Base-by-base conservation (phyloP, 306 rosid genomes). In the Acacia confusa region DNA sequence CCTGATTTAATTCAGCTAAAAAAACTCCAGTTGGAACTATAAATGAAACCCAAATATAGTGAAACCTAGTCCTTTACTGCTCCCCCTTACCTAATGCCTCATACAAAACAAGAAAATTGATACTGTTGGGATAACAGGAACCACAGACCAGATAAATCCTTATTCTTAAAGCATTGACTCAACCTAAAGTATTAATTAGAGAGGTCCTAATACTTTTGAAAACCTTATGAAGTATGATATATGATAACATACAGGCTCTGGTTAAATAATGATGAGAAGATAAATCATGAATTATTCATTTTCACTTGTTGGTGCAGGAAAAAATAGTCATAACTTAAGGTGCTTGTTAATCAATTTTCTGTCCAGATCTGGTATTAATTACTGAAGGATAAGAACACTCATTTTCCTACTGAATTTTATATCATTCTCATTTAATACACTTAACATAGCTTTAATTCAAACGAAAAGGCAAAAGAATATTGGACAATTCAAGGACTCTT, bases 361-460 rank as follows among this genome's bases (percentile, higher is more conserved):
- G 22, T 78, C 83, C 86, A 84, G 86, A 87, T 84, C 86, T 81
- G 78, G 28, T 25, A 66, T 30, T 38, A 77, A 45, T 60, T 13
- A 58, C 74, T 60, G 52, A 25, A 64, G 32, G 40, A 74, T 75
- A 55, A 72, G 80, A 74, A 76, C 36, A 66, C 70, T 79, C 74
- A 73, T 34, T 72, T 53, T 34, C 44, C 50, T 75, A 70, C 64
- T 3, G 48, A 58, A 65, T 65, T 75, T 58, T 48, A 76, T 64
- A 36, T 72, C 55, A 64, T 22, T 76, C 75, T 65, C 65, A 55
- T 76, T 45, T 17, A 65, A 76, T 72, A 55, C 60, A 32, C 72
- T 47, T 68, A 82, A 67, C 82, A 72, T 50, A 76, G 55, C 27
- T 63, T 52, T 72, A 60, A 36, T 3, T 67, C 4, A 48, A 57